Conservation (phyloP, 495 filamentous ascomycete genomes). For the Elasticomyces elasticus region DNA sequence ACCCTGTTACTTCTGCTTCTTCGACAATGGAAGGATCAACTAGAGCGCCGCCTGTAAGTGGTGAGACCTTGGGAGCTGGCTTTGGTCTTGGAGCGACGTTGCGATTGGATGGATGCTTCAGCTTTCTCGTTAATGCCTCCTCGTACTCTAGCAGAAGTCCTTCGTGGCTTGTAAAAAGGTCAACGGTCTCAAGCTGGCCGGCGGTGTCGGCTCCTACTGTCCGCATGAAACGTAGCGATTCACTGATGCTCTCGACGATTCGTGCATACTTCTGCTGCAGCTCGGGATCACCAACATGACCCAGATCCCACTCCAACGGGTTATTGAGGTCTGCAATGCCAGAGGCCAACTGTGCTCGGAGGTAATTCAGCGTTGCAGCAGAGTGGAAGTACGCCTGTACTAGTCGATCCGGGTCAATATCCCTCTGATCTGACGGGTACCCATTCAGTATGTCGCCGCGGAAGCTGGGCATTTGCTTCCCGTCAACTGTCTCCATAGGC, state of each 20-base stretch:
- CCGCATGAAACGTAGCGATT: constrained; percentile 88
- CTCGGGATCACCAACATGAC: constrained; percentile 76
- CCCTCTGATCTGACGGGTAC: constrained; percentile 58
- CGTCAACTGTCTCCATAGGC: constrained; percentile 72
- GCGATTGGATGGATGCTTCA: constrained; percentile 50
- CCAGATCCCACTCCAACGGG: constrained; percentile 87
- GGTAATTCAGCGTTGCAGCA: constrained; percentile 83
- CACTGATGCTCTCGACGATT: constrained; percentile 77
- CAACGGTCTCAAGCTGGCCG: constrained; percentile 81
- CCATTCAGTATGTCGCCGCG: constrained; percentile 94
- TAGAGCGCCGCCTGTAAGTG: constrained; percentile 14
- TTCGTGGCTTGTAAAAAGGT: constrained; percentile 91
- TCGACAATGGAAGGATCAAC: background rate
- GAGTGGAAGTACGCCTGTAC: constrained; percentile 95
- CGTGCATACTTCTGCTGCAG: constrained; percentile 74
- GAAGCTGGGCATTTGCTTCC: constrained; percentile 76
- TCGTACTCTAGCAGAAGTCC: constrained; percentile 93
- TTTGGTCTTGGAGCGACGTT: background rate
- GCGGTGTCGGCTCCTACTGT: constrained; percentile 84
- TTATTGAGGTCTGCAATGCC: constrained; percentile 90
- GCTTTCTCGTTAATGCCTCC: constrained; percentile 64
- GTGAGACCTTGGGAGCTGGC: constrained; percentile 8
- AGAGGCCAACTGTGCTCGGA: constrained; percentile 70
- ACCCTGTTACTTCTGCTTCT: constrained; percentile 51
- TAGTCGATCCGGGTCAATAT: constrained; percentile 69